Evolutionary conservation across 2,329 filamentous ascomycete genomes (phyloP), one percentile per base, ranked within the genome.

Genomic region (Penicillium sp.): DNA sequence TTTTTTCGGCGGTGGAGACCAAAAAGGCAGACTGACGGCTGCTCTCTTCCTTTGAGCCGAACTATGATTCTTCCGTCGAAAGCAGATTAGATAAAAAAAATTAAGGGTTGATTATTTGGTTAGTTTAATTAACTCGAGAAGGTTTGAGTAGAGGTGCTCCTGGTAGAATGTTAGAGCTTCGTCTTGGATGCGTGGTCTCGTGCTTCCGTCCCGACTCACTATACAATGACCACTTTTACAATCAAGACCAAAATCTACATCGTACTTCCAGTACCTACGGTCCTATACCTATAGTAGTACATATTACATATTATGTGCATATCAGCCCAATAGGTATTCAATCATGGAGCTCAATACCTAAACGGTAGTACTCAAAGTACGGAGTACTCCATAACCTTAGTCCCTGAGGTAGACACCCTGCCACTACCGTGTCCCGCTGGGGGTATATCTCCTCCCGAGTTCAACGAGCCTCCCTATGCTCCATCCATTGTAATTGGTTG

Each of bases 1-100:
- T 51, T 56, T 35, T 33, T 22, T 15, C 37, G 51, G 53, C 26
- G 53, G 53, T 44, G 53, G 53, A 33, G 37, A 15, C 44, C 6
- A n/a, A 19, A 30, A 33, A 4, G 26, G 24, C 45, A 45, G 53
- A 55, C 53, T 44, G 53, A 55, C 38, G 53, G 51, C 51, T 53
- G 51, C 19, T 53, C 38, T 62, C 38, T 62, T 66, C 64, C 64
- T 42, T 67, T 67, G 40, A 59, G 49, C 62, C 62, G 62, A 62
- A 50, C 35, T n/a, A 26, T 38, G 35, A 42, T 38, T 54, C 19
- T 38, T 9, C 33, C n/a, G 22, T 9, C 30, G 24, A 7, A 26
- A 38, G 9, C 12, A 40, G 24, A 42, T 17, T 42, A 54, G 47
- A 50, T 50, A 4, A 19, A 30, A 4, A 19, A 30, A 9, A 9